phyloP scores from a whole-genome alignment of 805 yeast genomes.

The Starmera amethionina region DNA sequence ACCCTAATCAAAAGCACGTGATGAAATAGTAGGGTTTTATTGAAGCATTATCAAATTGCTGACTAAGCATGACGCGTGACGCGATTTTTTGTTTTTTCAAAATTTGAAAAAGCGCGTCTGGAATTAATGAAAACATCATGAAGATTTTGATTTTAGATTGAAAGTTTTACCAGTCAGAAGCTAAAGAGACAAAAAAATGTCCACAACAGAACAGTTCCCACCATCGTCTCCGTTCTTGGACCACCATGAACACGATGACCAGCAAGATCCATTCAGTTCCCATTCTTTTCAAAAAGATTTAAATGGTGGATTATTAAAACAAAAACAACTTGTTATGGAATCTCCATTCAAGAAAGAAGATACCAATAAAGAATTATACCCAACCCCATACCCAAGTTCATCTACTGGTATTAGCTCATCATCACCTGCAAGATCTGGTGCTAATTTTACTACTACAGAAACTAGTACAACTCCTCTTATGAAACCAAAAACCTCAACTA shows the following conservation, averaged over 20 bases:
- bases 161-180: neutral
- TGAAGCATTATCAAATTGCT: neutral
- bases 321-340: slow-evolving; percentile 12
- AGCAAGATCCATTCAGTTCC: slow-evolving; percentile 12
- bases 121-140: neutral
- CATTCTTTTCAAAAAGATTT: slow-evolving; percentile 3
- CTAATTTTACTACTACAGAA: neutral
- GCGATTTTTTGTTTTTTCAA: slow-evolving; percentile 1
- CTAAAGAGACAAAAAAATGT: slow-evolving; percentile 1
- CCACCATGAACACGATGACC: slow-evolving; percentile 6
- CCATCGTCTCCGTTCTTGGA: slow-evolving; percentile 29
- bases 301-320: neutral
- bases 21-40: no score
- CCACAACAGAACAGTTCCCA: slow-evolving; percentile 18
- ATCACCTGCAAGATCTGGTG: slow-evolving; percentile 19
- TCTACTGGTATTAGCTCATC: slow-evolving; percentile 32
- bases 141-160: neutral
- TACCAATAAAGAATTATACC: slow-evolving; percentile 30
- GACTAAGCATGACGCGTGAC: neutral
- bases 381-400: slow-evolving; percentile 69
- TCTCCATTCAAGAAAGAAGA: slow-evolving; percentile 10
- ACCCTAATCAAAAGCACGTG: no score
- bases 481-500: neutral
- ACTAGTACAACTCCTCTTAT: neutral
- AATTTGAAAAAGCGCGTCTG: neutral